Evolutionary conservation across 768 basidiomycete genomes (phyloP), one percentile per base, ranked within the genome.

Genomic region (Boletus sp.): DNA sequence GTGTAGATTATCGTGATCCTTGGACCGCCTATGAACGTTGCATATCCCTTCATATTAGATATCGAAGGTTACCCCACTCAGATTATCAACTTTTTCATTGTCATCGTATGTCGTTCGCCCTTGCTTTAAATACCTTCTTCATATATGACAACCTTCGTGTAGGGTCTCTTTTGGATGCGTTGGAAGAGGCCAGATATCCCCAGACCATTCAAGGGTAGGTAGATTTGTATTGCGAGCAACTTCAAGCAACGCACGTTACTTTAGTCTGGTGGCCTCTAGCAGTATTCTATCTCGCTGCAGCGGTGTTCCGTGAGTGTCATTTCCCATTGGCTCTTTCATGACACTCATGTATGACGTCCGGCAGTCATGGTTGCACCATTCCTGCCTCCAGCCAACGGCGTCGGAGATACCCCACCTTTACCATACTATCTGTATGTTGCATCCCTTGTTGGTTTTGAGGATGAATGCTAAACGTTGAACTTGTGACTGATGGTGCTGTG

Each of bases 21-120:
- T 32, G 82, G 67, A 3, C 81, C 83, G 0, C 82, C 83, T 2
- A 76, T 80, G 7, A 56, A 67, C 1, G 76, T 83, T 8, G 83
- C 76, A 0, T 86, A 83, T 59, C 82, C 83, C 0, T 85, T 86
- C 60, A 84, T 85, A 52, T 71, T 85, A 5, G 82, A 85, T 50
- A 71, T 85, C 14, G 76, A 83, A 51, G 68, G 66, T 39, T 71
- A 72, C 47, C 84, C 83, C 4, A 55, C 44, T 39, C 83, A 84
- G 56, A 82, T 85, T 28, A 78, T 86, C 60, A 78, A 80, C 57
- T 62, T 85, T 2, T 81, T 84, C 61, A 74, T 85, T 46, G 75
- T 83, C 36, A 32, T 78, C 24, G 83, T 83, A 57, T 17, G 80
- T 68, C n/a, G 2, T 37, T 28, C 24, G 50, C 41, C 4, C 4